These are phyloP conservation scores for Adansonia grandidieri DNA, from an alignment of 441 rosid species.

Conservation along the genomic window DNA sequence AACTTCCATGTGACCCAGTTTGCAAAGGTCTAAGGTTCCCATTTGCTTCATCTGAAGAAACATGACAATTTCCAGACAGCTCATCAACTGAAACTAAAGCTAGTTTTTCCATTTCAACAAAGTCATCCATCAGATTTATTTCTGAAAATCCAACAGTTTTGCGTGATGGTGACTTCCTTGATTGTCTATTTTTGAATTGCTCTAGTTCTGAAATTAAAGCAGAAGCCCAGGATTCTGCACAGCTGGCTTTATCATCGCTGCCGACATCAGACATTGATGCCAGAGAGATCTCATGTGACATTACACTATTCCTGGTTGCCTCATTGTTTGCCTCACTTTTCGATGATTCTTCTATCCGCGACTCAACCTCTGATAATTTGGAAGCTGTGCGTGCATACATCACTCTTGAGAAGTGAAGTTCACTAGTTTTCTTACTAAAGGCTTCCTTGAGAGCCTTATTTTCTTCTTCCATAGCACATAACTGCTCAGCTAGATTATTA, in stretches of 20 bases:
- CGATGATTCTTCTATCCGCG: conserved; percentile 57
- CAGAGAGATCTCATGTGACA: conserved; percentile 50
- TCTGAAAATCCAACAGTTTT: conserved; percentile 60
- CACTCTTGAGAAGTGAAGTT: conserved; percentile 69
- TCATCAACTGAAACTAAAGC: conserved; percentile 65
- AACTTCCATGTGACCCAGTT: conserved; percentile 32
- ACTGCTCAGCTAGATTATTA: conserved; percentile 57
- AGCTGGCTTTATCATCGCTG: conserved; percentile 63
- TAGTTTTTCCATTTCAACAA: conserved; percentile 84
- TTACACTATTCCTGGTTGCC: conserved; percentile 42
- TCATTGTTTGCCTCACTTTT: conserved; percentile 49
- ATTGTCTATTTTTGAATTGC: conserved; percentile 59
- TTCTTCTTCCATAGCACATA: conserved; percentile 78
- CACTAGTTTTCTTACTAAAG: conserved; percentile 60
- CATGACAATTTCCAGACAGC: conserved; percentile 48
- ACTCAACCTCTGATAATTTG: conserved; percentile 66
- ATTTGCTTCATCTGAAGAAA: conserved; percentile 41
- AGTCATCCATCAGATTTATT: conserved; percentile 78
- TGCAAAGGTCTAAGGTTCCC: conserved; percentile 30
- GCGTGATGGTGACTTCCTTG: conserved; percentile 38
- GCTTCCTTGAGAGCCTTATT: conserved; percentile 76
- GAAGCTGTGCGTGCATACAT: conserved; percentile 66
- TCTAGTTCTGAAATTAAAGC: conserved; percentile 76
- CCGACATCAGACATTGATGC: conserved; percentile 61
- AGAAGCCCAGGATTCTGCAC: conserved; percentile 76